phyloP scores from a whole-genome alignment of 148 eudicot genomes.

The Beta vulgaris region DNA sequence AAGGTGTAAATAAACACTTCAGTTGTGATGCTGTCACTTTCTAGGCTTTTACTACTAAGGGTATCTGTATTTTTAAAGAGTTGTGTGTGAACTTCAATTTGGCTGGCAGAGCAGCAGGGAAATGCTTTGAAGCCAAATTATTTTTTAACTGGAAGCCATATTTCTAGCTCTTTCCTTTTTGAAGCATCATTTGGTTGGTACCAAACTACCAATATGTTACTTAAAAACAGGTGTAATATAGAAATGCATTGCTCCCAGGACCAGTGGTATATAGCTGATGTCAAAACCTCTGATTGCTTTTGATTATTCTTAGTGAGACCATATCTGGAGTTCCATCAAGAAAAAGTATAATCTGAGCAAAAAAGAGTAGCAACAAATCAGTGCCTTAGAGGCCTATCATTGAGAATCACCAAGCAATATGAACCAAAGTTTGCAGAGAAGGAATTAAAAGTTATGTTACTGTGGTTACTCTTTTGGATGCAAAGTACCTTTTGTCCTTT shows the following conservation, averaged over 20 bases:
- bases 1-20: background rate
- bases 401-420: background rate
- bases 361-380: background rate
- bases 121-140: background rate
- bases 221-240: background rate
- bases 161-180: too few species aligned
- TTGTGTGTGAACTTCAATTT: background rate
- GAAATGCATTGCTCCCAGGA: background rate
- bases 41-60: too few species aligned
- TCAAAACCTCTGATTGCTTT: background rate
- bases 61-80: too few species aligned
- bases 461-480: background rate
- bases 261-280: background rate
- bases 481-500: too few species aligned
- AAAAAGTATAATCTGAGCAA: too few species aligned
- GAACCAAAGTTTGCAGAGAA: background rate
- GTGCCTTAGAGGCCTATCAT: background rate
- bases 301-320: background rate
- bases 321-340: background rate
- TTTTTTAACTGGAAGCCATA: background rate
- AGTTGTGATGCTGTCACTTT: too few species aligned
- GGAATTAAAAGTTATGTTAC: background rate
- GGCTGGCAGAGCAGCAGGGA: background rate
- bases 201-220: background rate
- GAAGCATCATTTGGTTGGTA: background rate